phyloP scores from a whole-genome alignment of 148 eudicot species.

The Nepenthes gracilis region DNA sequence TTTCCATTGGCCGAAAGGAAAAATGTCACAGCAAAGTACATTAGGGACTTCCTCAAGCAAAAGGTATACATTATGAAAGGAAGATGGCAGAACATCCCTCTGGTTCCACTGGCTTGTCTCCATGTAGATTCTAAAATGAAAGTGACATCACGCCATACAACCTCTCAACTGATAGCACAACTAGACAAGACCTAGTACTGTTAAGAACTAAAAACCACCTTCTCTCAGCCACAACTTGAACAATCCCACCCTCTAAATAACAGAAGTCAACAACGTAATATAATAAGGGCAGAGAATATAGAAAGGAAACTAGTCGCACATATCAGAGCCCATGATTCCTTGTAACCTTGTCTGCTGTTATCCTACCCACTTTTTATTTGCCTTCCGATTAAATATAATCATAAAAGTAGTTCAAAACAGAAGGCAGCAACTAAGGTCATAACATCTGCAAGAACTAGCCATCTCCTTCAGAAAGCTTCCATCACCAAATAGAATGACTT shows the following conservation, averaged over 20 bases:
- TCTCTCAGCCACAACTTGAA: background rate
- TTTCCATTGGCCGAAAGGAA: conserved; percentile 97
- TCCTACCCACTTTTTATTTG: background rate
- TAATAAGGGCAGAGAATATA: background rate
- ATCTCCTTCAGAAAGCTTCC: conserved; percentile 34
- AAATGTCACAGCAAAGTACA: conserved; percentile 62
- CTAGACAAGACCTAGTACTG: conserved; percentile 1
- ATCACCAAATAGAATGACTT: conserved; percentile 37
- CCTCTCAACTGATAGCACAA: conserved; percentile 4
- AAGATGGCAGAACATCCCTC: conserved; percentile 43
- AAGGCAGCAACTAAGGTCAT: background rate
- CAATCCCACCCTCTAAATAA: background rate
- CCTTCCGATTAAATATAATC: conserved; percentile 6
- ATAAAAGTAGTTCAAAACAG: conserved; percentile 9
- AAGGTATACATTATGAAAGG: conserved; percentile 67
- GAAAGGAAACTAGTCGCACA: background rate
- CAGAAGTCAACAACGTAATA: conserved; percentile 1
- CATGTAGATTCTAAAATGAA: conserved; percentile 28
- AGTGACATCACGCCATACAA: conserved; percentile 7
- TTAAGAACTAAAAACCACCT: conserved; percentile 3
- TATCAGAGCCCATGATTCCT: background rate
- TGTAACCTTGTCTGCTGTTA: background rate
- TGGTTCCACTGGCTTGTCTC: conserved; percentile 39
- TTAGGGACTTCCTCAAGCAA: conserved; percentile 59
- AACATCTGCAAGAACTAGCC: conserved; percentile 6